These are phyloP conservation scores for Flaveria brownii DNA, from an alignment of 129 eudicot species.

Conservation along the genomic window DNA sequence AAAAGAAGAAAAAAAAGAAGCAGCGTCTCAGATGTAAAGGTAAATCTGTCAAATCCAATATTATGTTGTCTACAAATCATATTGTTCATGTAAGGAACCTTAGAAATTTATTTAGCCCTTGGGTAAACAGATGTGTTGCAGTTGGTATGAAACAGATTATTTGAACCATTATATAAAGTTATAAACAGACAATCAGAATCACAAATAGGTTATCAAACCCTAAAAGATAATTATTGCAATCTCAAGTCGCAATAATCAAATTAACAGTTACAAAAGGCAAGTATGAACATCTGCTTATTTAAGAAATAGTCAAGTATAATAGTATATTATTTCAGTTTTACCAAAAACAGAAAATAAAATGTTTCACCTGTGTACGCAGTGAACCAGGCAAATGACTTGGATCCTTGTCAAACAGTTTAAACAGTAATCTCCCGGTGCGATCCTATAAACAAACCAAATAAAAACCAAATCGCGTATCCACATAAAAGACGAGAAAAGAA, in stretches of 20 bases:
- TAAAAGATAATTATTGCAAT: not conserved
- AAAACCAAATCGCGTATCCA: not conserved
- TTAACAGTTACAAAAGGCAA: not conserved
- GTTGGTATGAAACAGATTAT: no score
- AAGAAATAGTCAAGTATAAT: no score
- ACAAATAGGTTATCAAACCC: not conserved
- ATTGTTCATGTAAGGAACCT: no score
- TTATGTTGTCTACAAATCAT: no score
- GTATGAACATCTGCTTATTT: not conserved
- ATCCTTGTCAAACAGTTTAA: conserved; percentile 83
- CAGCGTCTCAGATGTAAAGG: no score
- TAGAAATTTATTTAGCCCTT: no score
- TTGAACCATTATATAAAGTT: no score
- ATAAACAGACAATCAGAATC: no score
- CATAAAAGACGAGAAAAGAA: not conserved
- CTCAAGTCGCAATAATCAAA: not conserved
- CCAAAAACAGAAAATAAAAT: not conserved
- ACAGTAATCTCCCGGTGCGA: conserved; percentile 76
- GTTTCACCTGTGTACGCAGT: conserved; percentile 69
- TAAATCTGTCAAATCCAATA: no score
- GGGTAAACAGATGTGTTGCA: no score
- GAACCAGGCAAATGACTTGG: conserved; percentile 86
- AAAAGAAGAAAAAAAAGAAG: no score
- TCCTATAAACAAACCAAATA: conserved; percentile 38
- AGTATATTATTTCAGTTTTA: no score